phyloP scores from a whole-genome alignment of 306 rosid genomes.

The Psophocarpus tetragonolobus region DNA sequence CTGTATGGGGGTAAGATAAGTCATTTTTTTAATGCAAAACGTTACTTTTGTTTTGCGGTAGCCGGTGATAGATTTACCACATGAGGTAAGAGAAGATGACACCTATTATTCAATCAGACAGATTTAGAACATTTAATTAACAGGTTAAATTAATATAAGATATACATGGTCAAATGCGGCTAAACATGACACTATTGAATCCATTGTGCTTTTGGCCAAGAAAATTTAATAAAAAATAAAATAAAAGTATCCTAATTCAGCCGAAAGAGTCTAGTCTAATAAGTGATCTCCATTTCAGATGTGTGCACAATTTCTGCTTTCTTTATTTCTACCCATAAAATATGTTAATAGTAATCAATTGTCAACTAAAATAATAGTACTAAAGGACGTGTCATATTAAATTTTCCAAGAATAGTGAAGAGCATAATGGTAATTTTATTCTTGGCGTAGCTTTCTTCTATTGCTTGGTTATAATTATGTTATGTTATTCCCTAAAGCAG shows the following conservation, averaged over 20 bases:
- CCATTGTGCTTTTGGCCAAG: not conserved
- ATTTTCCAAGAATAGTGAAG: conserved; percentile 1
- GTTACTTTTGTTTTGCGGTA: not conserved
- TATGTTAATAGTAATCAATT: conserved; percentile 4
- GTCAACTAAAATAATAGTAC: conserved; percentile 10
- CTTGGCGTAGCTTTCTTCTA: not conserved
- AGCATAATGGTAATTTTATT: conserved; percentile 11
- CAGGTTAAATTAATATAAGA: not conserved
- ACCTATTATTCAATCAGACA: not conserved
- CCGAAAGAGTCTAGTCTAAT: conserved; percentile 29
- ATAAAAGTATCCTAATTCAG: not conserved
- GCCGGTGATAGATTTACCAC: not conserved
- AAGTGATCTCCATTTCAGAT: conserved; percentile 10
- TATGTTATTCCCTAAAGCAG: conserved; percentile 48
- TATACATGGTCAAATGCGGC: conserved; percentile 6
- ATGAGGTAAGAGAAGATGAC: not conserved
- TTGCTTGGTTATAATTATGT: conserved; percentile 35
- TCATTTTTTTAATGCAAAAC: not conserved
- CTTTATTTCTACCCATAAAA: not conserved
- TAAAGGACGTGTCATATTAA: not conserved
- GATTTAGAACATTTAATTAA: not conserved
- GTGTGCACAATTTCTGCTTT: conserved; percentile 1
- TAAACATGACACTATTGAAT: not conserved
- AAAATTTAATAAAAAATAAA: not conserved
- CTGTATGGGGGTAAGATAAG: not conserved